Conservation (phyloP, 768 basidiomycete genomes). For the Psilocybe tampanensis region DNA sequence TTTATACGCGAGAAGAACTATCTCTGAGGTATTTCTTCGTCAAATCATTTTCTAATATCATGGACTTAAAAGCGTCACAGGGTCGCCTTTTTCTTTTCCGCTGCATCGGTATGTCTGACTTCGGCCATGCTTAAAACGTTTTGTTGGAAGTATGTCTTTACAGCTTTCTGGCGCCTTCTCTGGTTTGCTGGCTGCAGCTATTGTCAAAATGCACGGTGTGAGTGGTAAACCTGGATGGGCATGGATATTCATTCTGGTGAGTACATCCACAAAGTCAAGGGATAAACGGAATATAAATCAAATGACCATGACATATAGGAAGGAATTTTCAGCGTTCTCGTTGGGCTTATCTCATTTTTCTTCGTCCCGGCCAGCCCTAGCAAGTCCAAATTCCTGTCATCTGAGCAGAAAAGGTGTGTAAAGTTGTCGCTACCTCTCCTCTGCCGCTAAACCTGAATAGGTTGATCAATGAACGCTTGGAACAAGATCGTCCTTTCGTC, state of each 20-base stretch:
- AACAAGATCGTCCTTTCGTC: slow-evolving; percentile 33
- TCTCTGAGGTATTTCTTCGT: slow-evolving; percentile 13
- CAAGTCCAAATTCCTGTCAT: slow-evolving; percentile 30
- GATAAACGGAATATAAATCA: slow-evolving; percentile 35
- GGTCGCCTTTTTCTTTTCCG: slow-evolving; percentile 38
- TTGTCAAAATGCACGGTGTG: slow-evolving; percentile 55
- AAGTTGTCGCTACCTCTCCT: not conserved
- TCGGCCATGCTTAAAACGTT: not conserved
- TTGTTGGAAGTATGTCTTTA: slow-evolving; percentile 11
- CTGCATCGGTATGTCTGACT: slow-evolving; percentile 32
- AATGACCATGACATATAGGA: slow-evolving; percentile 39
- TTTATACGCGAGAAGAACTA: slow-evolving; percentile 30
- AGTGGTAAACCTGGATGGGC: slow-evolving; percentile 58
- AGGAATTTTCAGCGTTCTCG: slow-evolving; percentile 25
- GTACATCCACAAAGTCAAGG: not conserved
- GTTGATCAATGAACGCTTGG: slow-evolving; percentile 30
- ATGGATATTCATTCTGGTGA: slow-evolving; percentile 60
- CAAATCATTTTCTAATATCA: not conserved
- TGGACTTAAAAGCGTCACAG: slow-evolving; percentile 21
- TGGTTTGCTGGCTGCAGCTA: slow-evolving; percentile 63
- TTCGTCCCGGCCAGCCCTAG: slow-evolving; percentile 35
- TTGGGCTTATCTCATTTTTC: slow-evolving; percentile 46
- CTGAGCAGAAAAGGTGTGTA: slow-evolving; percentile 32
- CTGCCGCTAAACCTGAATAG: slow-evolving; percentile 2
- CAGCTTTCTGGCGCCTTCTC: slow-evolving; percentile 64